Base-by-base conservation (phyloP, 768 basidiomycete species). In the Trametes meyenii region DNA sequence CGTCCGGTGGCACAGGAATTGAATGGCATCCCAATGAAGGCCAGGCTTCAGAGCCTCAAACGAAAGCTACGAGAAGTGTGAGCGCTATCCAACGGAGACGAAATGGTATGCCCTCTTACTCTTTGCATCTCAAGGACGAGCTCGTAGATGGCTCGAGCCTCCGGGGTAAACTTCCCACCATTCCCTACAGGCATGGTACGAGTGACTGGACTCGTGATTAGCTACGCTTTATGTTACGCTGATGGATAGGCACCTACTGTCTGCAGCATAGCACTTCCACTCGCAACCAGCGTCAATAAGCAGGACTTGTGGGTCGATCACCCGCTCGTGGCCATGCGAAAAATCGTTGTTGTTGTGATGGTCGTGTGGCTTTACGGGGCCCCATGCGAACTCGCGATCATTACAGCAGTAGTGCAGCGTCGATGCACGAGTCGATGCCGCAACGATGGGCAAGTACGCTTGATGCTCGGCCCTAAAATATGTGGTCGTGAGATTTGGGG, bases 401-500 rank as follows among this genome's bases (percentile, higher is more conserved):
- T 96, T 97, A 77, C 93, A 95, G 69, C 94, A 94, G 74, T 98
- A 98, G 70, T 98, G 96, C 4, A 98, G 78, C 0, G 94, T 97
- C 0, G 93, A 88, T 3, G 95, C 94, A 19, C 93, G 83, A 2
- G 85, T 85, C 0, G 94, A 89, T 0, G 90, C 88, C 0, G 96
- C 96, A 2, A 95, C 91, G 55, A 97, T 97, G 1, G 96, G 95
- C 7, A 92, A 80, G 74, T 98, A 98, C 0, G 95, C 93, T 75
- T 96, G 94, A 53, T 90, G 90, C 12, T 86, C 81, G 1, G 94
- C 81, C 17, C 94, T 96, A 52, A 11, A n/a, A 24, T 21, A 29
- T 10, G 46, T 23, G 16, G 5, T 44, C 19, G 40, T 29, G 0
- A 50, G 13, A 21, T 14, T 1, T 33, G 16, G 1, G 8, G 17